Evolutionary conservation across 2,329 filamentous ascomycete species (phyloP).

Genomic region (Epichloe festucae): DNA sequence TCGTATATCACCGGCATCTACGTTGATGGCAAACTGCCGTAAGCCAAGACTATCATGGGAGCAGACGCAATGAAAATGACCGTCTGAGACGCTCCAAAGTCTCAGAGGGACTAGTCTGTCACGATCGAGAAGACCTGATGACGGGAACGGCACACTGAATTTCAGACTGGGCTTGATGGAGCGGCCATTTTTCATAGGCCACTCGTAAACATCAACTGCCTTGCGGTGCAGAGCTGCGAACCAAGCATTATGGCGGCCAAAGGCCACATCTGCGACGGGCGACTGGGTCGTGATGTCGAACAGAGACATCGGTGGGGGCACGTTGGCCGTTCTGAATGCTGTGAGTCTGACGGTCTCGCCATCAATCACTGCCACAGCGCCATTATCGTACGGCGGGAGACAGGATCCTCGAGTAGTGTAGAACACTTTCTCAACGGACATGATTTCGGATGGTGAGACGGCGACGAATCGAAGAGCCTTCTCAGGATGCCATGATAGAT

Average conservation of each 20-base stretch:
- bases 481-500: conserved; percentile 72
- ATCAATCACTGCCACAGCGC: conserved; percentile 73
- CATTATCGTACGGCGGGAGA: conserved; percentile 59
- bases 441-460: conserved; percentile 35
- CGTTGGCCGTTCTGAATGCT: conserved; percentile 67
- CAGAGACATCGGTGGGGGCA: conserved; percentile 87
- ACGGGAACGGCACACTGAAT: conserved; percentile 25
- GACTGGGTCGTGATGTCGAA: conserved; percentile 53
- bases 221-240: conserved; percentile 61
- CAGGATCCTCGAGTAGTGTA: conserved; percentile 56
- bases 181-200: conserved; percentile 48
- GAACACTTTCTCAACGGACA: conserved; percentile 55
- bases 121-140: conserved; percentile 8
- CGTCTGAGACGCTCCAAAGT: conserved; percentile 17
- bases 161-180: conserved; percentile 30
- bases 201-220: conserved; percentile 56
- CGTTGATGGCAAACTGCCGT: conserved; percentile 12
- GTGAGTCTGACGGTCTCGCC: conserved; percentile 71
- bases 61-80: conserved; percentile 19
- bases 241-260: conserved; percentile 49
- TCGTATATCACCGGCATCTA: conserved; percentile 6
- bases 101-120: conserved; percentile 18
- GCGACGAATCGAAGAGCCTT: conserved; percentile 58
- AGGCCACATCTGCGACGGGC: conserved; percentile 60
- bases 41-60: conserved; percentile 16